Evolutionary conservation across 2,329 filamentous ascomycete species (phyloP), one percentile per base, ranked within the genome.

Genomic region (Aspergillus quadricinctus): DNA sequence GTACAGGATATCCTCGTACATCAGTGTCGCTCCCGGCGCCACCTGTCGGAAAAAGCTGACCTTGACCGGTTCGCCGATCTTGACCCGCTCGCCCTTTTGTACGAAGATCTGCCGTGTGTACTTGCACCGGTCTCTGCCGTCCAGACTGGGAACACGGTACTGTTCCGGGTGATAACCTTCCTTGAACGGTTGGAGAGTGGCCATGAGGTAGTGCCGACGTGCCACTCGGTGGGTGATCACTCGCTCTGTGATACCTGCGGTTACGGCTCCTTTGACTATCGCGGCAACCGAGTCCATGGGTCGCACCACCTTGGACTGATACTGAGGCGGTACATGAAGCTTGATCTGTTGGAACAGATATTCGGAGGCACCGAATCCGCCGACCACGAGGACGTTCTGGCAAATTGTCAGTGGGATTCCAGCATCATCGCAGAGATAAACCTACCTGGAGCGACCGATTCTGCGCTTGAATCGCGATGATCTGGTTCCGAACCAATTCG

Each of bases 281-380:
- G 94, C 94, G 46, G 94, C 92, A 56, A 99, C 94, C 1, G 94
- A 96, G 79, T 99, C 94, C 94, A 97, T 97, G 55, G 94, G 94
- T 54, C 94, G 88, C 45, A 99, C 93, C 49, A 97, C 94, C 83
- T 97, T 97, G 73, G 90, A 88, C 79, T 97, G 93, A 81, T 97
- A 99, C 74, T 97, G 94, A 9, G 94, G 94, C 40, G 94, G 94
- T 1, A 99, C 94, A 72, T 97, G 94, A 48, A 97, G 87, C 77
- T 96, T 97, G 81, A 99, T 97, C 77, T 99, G 94, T 77, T 97
- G 93, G 85, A 97, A 99, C 58, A 99, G 88, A 73, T 97, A 97
- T 77, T 99, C 94, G 7, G 93, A 97, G 29, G 93, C 94, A 78
- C 94, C 94, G 72, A 99, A 99, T 65, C 94, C 94, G 81, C 94